A percentile compares a stretch with the other conserved stretches of the same genome.
phyloP scores from a whole-genome alignment of 495 filamentous ascomycete genomes.

The Penicillium daleae region DNA sequence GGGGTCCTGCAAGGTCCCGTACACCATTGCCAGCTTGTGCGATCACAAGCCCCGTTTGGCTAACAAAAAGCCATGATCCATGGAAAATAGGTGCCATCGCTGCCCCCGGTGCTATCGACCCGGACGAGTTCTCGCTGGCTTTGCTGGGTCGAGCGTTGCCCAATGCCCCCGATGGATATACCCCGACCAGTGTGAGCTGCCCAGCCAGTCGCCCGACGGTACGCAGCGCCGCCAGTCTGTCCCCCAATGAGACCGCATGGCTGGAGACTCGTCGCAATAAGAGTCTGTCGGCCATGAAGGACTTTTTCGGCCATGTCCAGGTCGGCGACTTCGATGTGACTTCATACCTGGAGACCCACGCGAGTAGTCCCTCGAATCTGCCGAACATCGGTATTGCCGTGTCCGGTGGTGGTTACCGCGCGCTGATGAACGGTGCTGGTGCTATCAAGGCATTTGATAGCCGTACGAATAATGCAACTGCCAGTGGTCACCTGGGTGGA shows the following conservation, averaged over 20 bases:
- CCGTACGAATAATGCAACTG: constrained; percentile 68
- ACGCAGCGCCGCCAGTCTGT: constrained; percentile 60
- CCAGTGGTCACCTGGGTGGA: constrained; percentile 75
- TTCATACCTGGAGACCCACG: constrained; percentile 64
- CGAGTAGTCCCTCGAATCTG: constrained; percentile 58
- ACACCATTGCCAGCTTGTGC: neutral
- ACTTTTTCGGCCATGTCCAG: constrained; percentile 71
- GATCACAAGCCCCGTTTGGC: neutral
- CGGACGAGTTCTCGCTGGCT: constrained; percentile 17
- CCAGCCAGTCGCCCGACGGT: constrained; percentile 53
- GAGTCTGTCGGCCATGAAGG: constrained; percentile 68
- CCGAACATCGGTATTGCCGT: constrained; percentile 64
- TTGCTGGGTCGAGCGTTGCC: constrained; percentile 41
- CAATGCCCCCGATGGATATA: constrained; percentile 53
- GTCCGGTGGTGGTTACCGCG: constrained; percentile 79
- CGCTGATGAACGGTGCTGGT: constrained; percentile 87
- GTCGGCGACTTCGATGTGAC: constrained; percentile 78
- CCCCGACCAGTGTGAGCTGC: constrained; percentile 44
- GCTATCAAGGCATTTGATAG: constrained; percentile 83
- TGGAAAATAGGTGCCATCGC: constrained; percentile 31
- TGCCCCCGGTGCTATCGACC: constrained; percentile 14
- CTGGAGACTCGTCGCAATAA: constrained; percentile 52
- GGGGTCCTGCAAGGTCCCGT: neutral
- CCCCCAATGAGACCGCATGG: constrained; percentile 72
- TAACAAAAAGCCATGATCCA: neutral